Percentiles rank a stretch among this genome's conserved stretches.
phyloP scores from a whole-genome alignment of 305 asterid species.

The Fraxinus sp. region DNA sequence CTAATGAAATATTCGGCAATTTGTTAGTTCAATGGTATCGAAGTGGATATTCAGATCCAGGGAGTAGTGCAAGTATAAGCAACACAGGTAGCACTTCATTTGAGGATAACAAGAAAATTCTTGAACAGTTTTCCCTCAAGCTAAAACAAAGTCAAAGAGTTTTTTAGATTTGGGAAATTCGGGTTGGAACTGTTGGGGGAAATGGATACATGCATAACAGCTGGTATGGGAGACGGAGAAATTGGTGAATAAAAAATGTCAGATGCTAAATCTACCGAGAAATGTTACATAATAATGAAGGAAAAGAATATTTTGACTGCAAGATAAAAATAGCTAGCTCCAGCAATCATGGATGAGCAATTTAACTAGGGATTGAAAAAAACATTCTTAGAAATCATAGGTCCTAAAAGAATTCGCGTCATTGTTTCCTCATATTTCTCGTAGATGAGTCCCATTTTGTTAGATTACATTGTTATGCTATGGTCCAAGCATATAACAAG shows the following conservation, averaged over 20 bases:
- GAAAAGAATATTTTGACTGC: neutral
- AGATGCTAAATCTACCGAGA: neutral
- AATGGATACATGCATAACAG: neutral
- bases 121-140: neutral
- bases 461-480: neutral
- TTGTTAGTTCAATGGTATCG: conserved; percentile 66
- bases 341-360: neutral
- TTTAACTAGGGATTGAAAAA: neutral
- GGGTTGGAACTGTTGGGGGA: neutral
- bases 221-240: neutral
- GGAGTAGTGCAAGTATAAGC: conserved; percentile 27
- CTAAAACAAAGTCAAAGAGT: neutral
- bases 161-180: neutral
- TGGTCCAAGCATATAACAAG: neutral
- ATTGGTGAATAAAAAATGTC: neutral
- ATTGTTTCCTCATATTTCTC: neutral
- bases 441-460: neutral
- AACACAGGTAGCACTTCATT: neutral
- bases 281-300: neutral
- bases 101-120: neutral
- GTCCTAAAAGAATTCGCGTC: neutral
- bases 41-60: conserved; percentile 71
- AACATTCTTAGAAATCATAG: neutral
- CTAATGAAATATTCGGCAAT: conserved; percentile 58
- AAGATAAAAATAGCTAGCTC: neutral